Base-by-base conservation (phyloP, 2,329 filamentous ascomycete genomes). In the Lecanoromycetidae sp. region DNA sequence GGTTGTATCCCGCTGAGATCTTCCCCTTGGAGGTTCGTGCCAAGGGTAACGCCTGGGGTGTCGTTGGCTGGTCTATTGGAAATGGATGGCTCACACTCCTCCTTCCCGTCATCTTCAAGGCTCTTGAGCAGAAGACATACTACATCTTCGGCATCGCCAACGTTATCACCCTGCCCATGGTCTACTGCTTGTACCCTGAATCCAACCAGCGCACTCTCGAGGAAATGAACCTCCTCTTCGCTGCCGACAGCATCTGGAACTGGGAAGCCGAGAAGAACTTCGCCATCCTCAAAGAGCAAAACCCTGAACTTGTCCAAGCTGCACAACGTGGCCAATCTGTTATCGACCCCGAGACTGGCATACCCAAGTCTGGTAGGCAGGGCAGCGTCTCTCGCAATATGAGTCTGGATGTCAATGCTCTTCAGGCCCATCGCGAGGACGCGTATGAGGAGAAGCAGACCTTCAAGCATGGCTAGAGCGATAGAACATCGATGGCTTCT, bases 141-240 rank as follows among this genome's bases (percentile, higher is more conserved):
- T 83, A 85, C 58, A 79, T 87, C 42, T 87, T 87, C 55, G 83
- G 74, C 1, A 77, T 73, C 3, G 76, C 73, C 57, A 87, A 85
- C 57, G 63, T 78, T 7, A 61, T 83, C 25, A 72, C 74, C 1
- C 79, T 87, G 4, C 74, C 79, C 0, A 76, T 84, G 63, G 77
- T 85, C 0, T 87, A 80, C 78, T 79, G 79, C 0, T 57, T 87
- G 0, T 87, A 85, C 48, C 83, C 82, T 0, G 83, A 87, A 59
- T 83, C 77, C 3, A 84, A 80, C 57, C 79, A 84, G 59, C 73
- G 82, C 0, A 86, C 81, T 0, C 66, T 87, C 0, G 83, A 87
- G 57, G 82, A 86, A 57, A 86, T 87, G 68, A 78, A 87, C 51
- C 63, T 86, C 0, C 63, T 87, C 0, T 87, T 87, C 55, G 79